Evolutionary conservation across 1,284 basidiomycete genomes (phyloP), one percentile per base, ranked within the genome.

Genomic region (Porogramme epimiltina): DNA sequence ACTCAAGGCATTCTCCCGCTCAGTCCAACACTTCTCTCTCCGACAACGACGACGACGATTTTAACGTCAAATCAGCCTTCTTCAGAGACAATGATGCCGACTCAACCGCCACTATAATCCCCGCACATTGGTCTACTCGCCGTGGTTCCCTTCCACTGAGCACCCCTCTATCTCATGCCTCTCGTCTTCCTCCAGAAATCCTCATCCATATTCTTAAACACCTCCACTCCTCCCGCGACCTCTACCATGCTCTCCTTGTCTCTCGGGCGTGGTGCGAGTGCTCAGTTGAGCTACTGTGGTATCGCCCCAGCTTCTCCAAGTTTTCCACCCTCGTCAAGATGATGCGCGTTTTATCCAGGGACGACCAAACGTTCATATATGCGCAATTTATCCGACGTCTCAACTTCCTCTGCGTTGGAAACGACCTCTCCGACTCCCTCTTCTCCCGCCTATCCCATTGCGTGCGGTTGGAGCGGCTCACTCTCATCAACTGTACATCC

Each of bases 211-310:
- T 98, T 62, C 81, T 99, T 61, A 90, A 89, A 54, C 85, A 94
- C 60, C 78, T 99, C 11, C 83, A 90, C 53, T 79, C 82, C 0
- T 75, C 85, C 20, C 78, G 80, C 49, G 91, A 96, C 71, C 78
- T 97, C 37, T 84, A 89, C 59, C 78, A 80, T 55, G 81, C 85
- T 43, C 78, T 97, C 52, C 83, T 90, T 49, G 95, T 98, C 28
- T 95, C 89, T 33, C 87, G 92, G 51, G 80, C 87, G 13, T 99
- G 97, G 95, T 98, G 95, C 75, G 87, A 95, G 64, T 96, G 94
- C 70, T 88, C 93, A 8, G 94, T 96, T 48, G 94, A 98, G 69
- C 80, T 98, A 18, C 80, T 99, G 19, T 99, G 96, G 96, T 90
- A 95, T 70, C 90, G 93, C 62, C 95, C 96, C 16, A 78, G 79